Base-by-base conservation (phyloP, 1,284 basidiomycete species). In the Coniferiporia weirii region DNA sequence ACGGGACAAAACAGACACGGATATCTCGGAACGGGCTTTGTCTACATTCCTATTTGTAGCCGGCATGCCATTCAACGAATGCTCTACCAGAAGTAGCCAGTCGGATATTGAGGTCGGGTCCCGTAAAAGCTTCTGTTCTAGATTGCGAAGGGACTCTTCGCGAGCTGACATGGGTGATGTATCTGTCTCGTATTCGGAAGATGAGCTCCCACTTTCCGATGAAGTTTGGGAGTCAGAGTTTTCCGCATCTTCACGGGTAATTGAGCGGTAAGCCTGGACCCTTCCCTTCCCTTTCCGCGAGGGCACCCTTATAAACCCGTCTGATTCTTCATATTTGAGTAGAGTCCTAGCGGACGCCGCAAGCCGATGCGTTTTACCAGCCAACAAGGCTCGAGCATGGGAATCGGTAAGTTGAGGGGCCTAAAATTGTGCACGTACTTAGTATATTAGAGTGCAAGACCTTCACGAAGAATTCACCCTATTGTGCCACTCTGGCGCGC, bases 11-110 rank as follows among this genome's bases (percentile, higher is more conserved):
- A 93, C 76, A 0, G 89, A 81, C 4, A 87, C 66, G 2, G 86
- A 73, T 61, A 91, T 84, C 63, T 93, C 89, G 4, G 84, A 78
- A 34, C 86, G 82, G 36, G 81, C 78, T 70, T 79, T 82, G 9
- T 74, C 72, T 4, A 85, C 80, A 66, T 88, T 87, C 70, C 86
- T 89, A 1, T 85, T 84, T 0, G 74, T 71, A 34, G 76, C 58
- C 3, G 88, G 81, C 43, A 87, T 74, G 8, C 79, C 77, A 0
- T 80, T 81, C 35, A 88, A 71, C 1, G 82, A 82, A 59, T 84
- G 79, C 1, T 79, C 76, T 20, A 91, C 70, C 19, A 93, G 74
- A 3, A 77, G 74, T n/a, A 91, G 71, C 91, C 91, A 93, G 7
- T 74, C 75, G 9, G 74, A 64, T 12, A 81, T 70, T 10, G 81